Base-by-base conservation (phyloP, 2,329 filamentous ascomycete genomes). In the Tolypocladium endophyticum region DNA sequence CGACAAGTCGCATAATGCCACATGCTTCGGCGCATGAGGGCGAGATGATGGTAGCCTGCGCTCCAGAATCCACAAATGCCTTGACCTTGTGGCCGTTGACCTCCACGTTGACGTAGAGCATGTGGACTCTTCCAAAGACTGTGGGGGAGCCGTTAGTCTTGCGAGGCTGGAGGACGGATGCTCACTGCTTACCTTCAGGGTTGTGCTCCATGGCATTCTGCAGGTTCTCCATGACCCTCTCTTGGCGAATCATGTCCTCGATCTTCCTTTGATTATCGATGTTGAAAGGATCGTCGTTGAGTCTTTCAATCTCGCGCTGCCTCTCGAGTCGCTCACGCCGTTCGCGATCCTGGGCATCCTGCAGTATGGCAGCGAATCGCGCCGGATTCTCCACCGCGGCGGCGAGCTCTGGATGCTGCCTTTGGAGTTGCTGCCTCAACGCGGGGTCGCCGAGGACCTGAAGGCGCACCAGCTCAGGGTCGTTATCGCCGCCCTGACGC, bases 31-130 rank as follows among this genome's bases (percentile, higher is more conserved):
- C 94, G 70, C 92, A 97, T 30, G 86, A 81, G 6, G 94, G 94
- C 6, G 93, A 97, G 94, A 99, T 99, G 77, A 99, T 97, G 57
- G 94, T 99, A 33, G 93, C 92, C 76, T 99, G 94, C 30, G 94
- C 94, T 62, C 94, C 94, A 2, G 94, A 97, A 73, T 99, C 94
- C 61, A 99, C 94, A 66, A 99, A 88, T 3, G 93, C 94, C 78
- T 97, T 97, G 68, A 99, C 87, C 60, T 89, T 90, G 67, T 90
- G 84, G 16, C 90, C 88, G 73, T 99, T 99, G 67, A 99, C 94
- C 72, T 95, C 90, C 62, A 96, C 92, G 70, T 95, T 87, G 66
- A 97, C 89, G 74, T 99, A 99, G 55, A 99, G 84, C 87, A 99
- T 94, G 67, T 93, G 92, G 47, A 99, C 94, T 66, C 89, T 85